Evolutionary conservation across 179 eudicot genomes (phyloP).

Genomic region (Beta corolliflora): DNA sequence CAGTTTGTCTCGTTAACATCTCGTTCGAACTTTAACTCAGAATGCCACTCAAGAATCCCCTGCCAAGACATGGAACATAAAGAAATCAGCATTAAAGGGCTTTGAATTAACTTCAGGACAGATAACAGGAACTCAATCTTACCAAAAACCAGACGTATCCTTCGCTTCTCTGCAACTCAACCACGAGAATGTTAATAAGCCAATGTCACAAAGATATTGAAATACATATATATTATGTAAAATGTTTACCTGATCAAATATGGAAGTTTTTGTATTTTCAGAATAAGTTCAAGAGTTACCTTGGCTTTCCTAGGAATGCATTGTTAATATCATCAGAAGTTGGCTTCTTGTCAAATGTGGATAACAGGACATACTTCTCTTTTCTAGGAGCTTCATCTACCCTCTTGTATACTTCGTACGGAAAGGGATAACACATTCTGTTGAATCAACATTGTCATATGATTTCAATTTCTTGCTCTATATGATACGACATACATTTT

Average conservation of each 20-base stretch:
- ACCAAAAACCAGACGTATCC: slow-evolving; percentile 63
- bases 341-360: slow-evolving; percentile 67
- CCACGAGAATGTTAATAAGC: slow-evolving; percentile 8
- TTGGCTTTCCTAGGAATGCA: slow-evolving; percentile 71
- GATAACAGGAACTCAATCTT: slow-evolving; percentile 14
- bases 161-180: slow-evolving; percentile 54
- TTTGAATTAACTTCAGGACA: not conserved
- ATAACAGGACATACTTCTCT: slow-evolving; percentile 70
- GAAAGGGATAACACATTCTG: slow-evolving; percentile 80
- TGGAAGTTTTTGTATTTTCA: not conserved
- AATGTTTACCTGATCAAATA: too few relatives aligned
- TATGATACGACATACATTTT: not conserved
- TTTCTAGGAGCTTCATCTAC: slow-evolving; percentile 64
- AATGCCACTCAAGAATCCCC: slow-evolving; percentile 71
- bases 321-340: slow-evolving; percentile 71
- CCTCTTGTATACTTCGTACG: slow-evolving; percentile 83
- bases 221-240: not conserved
- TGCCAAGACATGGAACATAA: slow-evolving; percentile 24
- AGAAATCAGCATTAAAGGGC: not conserved
- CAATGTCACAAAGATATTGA: not conserved
- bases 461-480: not conserved
- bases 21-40: slow-evolving; percentile 12
- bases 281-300: slow-evolving; percentile 40
- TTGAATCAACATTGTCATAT: slow-evolving; percentile 4
- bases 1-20: not conserved